These are phyloP conservation scores for Geotrichum ghanense DNA, from an alignment of 805 yeast genomes.

Conservation along the genomic window DNA sequence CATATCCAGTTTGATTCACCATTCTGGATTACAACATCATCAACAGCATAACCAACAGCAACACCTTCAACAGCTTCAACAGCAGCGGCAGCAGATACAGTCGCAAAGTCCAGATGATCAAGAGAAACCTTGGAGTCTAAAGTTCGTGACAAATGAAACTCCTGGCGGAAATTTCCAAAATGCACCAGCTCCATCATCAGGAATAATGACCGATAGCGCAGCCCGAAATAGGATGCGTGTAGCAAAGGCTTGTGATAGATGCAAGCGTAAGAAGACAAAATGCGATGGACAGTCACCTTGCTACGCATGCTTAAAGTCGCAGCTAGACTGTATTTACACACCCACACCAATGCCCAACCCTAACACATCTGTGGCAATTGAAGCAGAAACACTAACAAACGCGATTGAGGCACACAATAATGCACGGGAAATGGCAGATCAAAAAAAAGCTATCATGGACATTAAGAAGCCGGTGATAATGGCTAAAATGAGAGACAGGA, in stretches of 20 bases:
- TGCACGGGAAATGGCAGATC: constrained; percentile 4
- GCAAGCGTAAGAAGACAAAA: constrained; percentile 44
- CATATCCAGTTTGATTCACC: too few species aligned
- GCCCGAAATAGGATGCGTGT: constrained; percentile 28
- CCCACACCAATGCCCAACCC: background rate
- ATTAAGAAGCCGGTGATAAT: constrained; percentile 4
- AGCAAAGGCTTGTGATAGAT: constrained; percentile 43
- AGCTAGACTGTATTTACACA: constrained; percentile 14
- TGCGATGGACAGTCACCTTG: constrained; percentile 48
- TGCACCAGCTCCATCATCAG: too few species aligned
- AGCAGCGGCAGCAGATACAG: too few species aligned
- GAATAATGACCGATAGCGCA: too few species aligned
- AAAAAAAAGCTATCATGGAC: constrained; percentile 7
- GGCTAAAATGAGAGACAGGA: constrained; percentile 1
- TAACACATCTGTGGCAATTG: background rate
- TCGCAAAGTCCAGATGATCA: too few species aligned
- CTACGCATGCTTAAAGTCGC: constrained; percentile 32
- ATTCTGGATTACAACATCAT: too few species aligned
- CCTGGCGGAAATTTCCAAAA: too few species aligned
- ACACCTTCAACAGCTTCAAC: too few species aligned
- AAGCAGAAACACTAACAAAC: background rate
- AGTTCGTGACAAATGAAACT: too few species aligned
- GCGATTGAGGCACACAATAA: constrained; percentile 1
- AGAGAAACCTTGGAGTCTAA: too few species aligned
- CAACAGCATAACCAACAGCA: too few species aligned